Base-by-base conservation (phyloP, 2,329 filamentous ascomycete genomes). In the Penicillium digitatum region DNA sequence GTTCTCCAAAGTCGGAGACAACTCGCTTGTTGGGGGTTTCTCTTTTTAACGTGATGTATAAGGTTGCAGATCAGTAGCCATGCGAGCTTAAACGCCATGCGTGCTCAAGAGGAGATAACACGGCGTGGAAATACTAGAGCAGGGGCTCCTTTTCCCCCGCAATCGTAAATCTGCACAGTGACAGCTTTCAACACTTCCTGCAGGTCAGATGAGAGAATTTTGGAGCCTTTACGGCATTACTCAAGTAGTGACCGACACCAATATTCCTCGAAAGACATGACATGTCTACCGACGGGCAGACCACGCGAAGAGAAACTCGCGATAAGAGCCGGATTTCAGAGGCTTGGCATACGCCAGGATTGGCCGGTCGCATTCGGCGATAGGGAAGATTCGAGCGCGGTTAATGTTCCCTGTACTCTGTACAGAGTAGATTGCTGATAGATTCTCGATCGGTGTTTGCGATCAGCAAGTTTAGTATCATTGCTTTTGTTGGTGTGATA, bases 111-210 rank as follows among this genome's bases (percentile, higher is more conserved):
- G n/a, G n/a, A n/a, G n/a, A n/a, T n/a, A n/a, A n/a, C n/a, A n/a
- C 42, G 20, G 20, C 39, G 24, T 40, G 18, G 7, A 37, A 20
- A 44, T 7, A 29, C 14, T 11, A 18, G 20, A 40, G 20, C 20
- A n/a, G 16, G 20, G 20, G 26, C 43, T 32, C 27, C 26, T 48
- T 24, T 24, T 29, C 43, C 50, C 51, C 51, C 57, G 52, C 48
- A 43, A 53, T 50, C n/a, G 12, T 26, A 54, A 14, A 42, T 45
- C 50, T 62, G 58, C 58, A 61, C 29, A 49, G 59, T 62, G 60
- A 62, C 60, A 56, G 39, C 40, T 52, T 49, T 46, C 49, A 55
- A 43, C 31, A 35, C 26, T 16, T n/a, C 39, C 29, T 27, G 20
- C 6, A 22, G 40, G 56, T 62, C 60, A 62, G 47, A 51, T 59